A percentile compares a stretch with the other conserved stretches of the same genome.
phyloP scores from a whole-genome alignment of 345 rosid genomes.

The Eucalyptus marginata region DNA sequence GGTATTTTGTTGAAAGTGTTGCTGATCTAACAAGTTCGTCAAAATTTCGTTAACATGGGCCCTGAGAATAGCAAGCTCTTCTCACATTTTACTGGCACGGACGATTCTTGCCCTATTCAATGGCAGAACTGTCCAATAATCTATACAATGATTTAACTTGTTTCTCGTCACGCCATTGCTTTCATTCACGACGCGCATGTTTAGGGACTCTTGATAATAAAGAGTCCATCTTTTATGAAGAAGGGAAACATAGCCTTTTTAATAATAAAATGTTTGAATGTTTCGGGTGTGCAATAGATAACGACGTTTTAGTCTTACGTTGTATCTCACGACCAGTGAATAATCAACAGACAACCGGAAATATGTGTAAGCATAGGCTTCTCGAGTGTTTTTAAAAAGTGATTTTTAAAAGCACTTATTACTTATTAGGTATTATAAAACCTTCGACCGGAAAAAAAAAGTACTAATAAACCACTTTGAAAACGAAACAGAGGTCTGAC shows the following conservation, averaged over 20 bases:
- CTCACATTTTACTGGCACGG: not conserved
- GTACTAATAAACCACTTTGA: accelerated
- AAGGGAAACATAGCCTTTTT: not conserved
- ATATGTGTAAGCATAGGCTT: no score
- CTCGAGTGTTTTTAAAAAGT: no score
- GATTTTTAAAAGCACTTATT: no score
- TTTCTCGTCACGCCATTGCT: not conserved
- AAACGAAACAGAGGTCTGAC: no score
- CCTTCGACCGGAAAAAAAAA: no score
- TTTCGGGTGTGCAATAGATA: no score
- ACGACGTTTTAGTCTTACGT: accelerated
- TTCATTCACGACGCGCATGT: not conserved
- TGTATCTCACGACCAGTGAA: no score
- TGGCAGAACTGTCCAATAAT: not conserved
- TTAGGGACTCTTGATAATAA: not conserved
- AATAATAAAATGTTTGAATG: no score
- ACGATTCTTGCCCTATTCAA: not conserved
- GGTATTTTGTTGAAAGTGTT: not conserved
- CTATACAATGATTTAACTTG: not conserved
- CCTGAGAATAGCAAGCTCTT: not conserved
- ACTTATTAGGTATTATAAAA: no score
- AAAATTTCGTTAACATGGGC: not conserved
- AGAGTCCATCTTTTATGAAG: not conserved
- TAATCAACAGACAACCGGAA: no score
- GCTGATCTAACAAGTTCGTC: not conserved